Evolutionary conservation across 306 rosid species (phyloP).

Genomic region (Luffa acutangula): DNA sequence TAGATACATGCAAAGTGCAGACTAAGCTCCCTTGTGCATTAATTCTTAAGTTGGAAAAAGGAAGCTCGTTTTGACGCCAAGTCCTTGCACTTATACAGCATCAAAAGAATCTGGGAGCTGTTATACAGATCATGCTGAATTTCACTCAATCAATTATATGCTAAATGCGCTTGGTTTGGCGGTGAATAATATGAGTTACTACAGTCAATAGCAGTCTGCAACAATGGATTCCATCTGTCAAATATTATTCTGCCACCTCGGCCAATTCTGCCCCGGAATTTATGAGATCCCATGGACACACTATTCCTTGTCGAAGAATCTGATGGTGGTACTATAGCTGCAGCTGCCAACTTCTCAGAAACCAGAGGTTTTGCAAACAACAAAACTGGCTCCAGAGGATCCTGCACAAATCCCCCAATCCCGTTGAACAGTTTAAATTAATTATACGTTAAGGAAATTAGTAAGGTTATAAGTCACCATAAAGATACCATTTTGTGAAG

Average conservation of each 20-base stretch:
- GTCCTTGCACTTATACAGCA: neutral
- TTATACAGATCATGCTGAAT: neutral
- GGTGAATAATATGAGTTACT: constrained; percentile 72
- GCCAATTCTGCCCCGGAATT: constrained; percentile 75
- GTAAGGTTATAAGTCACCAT: neutral
- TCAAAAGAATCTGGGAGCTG: neutral
- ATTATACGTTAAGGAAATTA: neutral
- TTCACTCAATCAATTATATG: constrained; percentile 43
- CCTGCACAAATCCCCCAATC: constrained; percentile 45
- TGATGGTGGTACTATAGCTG: constrained; percentile 59
- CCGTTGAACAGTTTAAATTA: constrained; percentile 10
- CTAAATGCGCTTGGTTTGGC: constrained; percentile 54
- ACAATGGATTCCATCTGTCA: constrained; percentile 79
- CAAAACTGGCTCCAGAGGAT: constrained; percentile 86
- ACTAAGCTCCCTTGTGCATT: neutral
- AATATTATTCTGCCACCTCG: constrained; percentile 92
- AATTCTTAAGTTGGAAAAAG: neutral
- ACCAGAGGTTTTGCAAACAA: constrained; percentile 75
- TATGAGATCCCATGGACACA: constrained; percentile 41
- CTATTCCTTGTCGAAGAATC: constrained; percentile 44
- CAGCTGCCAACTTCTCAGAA: constrained; percentile 86
- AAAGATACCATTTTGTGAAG: constrained; percentile 76
- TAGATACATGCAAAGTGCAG: neutral
- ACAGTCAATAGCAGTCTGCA: constrained; percentile 76
- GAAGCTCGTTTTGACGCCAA: neutral